Base-by-base conservation (phyloP, 768 basidiomycete species). In the Mycena olivaceomarginata region DNA sequence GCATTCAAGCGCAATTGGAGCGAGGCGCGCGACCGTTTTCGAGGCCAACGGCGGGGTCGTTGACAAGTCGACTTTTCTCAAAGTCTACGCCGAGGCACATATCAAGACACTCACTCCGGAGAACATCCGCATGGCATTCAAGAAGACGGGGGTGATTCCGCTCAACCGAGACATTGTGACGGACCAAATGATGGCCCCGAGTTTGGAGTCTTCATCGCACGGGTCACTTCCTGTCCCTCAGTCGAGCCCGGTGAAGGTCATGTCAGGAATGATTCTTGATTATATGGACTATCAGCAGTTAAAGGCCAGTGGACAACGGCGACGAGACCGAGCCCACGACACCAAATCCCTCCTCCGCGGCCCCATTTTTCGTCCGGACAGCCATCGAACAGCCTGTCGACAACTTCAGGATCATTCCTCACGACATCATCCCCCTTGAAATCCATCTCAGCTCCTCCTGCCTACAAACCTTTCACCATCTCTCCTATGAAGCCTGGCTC, bases 131-230 rank as follows among this genome's bases (percentile, higher is more conserved):
- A 16, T 79, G 2, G 85, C 85, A 25, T 86, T 86, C 64, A 40
- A 65, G 13, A 81, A 80, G 56, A 87, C 85, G 11, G 85, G 86
- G 11, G 74, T 86, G 11, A 72, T 72, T 31, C 84, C 85, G 39
- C 79, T 82, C 60, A 77, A 85, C 67, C 79, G 79, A 7, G 60
- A 78, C 37, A 72, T 82, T 5, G 65, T 87, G 16, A 79, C 83
- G 40, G 53, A 40, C 5, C 71, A 72, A 20, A 79, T 80, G 80
- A 81, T 85, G 79, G 81, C 81, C 0, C 84, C 84, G 57, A 72
- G 71, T 22, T 2, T 65, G 0, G 71, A 53, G 39, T 57, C 68
- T 4, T 70, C 68, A 8, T 41, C 39, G 7, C 68, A 40, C 40
- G 68, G 39, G 10, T 12, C 18, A 4, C 56, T 70, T 2, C 68